Conservation (phyloP, 257 asterid genomes). For the Paraleonurus japonicus region DNA sequence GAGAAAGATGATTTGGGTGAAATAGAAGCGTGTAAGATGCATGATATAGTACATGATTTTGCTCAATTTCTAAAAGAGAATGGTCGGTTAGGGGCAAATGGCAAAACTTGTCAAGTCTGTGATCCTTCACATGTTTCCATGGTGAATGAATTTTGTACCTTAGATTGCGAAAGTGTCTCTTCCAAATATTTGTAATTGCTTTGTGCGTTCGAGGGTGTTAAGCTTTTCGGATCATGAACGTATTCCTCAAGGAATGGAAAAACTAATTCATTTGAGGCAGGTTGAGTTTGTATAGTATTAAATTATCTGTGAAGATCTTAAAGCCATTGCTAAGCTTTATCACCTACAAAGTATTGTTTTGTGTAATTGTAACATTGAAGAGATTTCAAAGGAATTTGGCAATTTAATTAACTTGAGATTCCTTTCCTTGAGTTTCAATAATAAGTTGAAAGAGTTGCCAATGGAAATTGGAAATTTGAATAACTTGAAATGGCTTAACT, state of each 20-base stretch:
- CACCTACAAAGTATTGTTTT: too few relatives aligned
- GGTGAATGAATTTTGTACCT: slow-evolving; percentile 5
- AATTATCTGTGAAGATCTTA: too few relatives aligned
- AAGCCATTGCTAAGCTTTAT: too few relatives aligned
- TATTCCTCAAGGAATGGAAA: neutral
- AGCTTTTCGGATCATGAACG: too few relatives aligned
- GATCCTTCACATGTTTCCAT: neutral
- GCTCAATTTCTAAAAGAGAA: too few relatives aligned
- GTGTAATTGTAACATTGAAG: neutral
- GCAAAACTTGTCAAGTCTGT: too few relatives aligned
- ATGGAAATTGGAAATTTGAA: too few relatives aligned
- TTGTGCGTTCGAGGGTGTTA: neutral
- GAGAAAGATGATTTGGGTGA: too few relatives aligned
- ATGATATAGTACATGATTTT: slow-evolving; percentile 5
- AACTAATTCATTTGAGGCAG: neutral
- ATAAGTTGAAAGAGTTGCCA: too few relatives aligned
- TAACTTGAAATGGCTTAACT: slow-evolving; percentile 16
- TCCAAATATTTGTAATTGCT: neutral
- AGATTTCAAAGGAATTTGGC: neutral
- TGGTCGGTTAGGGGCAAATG: too few relatives aligned
- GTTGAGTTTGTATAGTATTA: neutral
- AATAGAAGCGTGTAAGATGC: slow-evolving; percentile 2
- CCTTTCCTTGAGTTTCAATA: neutral
- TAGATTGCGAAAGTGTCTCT: neutral
- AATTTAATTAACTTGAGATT: slow-evolving; percentile 9